Evolutionary conservation across 352 stramenopile genomes (phyloP).

Genomic region (Globisporangium emineosum): DNA sequence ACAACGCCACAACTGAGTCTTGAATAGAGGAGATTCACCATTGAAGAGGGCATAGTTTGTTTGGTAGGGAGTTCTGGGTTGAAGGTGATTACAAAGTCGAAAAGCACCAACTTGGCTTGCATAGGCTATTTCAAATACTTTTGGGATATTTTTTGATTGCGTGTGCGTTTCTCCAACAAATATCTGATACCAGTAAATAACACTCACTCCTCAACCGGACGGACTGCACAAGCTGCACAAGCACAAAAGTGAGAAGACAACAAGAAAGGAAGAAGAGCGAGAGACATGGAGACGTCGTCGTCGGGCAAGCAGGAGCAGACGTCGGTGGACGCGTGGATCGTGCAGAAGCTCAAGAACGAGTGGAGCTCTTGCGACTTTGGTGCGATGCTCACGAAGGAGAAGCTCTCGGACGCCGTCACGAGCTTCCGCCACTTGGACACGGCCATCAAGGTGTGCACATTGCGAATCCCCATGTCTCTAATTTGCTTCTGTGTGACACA

Average conservation of each 20-base stretch:
- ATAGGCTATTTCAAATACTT: no score
- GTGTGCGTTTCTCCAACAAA: no score
- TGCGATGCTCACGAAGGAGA: slow-evolving; percentile 50
- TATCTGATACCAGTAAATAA: no score
- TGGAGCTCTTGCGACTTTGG: slow-evolving; percentile 77
- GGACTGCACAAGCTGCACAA: not conserved
- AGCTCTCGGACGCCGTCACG: slow-evolving; percentile 50
- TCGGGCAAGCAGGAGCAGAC: slow-evolving; percentile 18
- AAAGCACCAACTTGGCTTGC: no score
- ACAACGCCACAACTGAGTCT: not conserved
- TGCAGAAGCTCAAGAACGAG: slow-evolving; percentile 72
- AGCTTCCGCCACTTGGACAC: slow-evolving; percentile 63
- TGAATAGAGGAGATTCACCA: slow-evolving; percentile 3
- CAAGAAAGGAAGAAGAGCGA: not conserved
- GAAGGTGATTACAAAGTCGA: no score
- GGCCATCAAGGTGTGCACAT: slow-evolving; percentile 49
- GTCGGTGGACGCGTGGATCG: slow-evolving; percentile 60
- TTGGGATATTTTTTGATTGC: no score
- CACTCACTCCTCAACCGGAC: no score
- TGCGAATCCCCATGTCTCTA: not conserved
- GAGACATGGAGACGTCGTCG: slow-evolving; percentile 1
- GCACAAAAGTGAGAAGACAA: not conserved
- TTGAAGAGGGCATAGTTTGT: no score
- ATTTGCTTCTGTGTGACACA: no score
- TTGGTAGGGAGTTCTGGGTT: no score